A percentile compares a stretch with the other conserved stretches of the same genome.
These are phyloP conservation scores for Musa acuminata DNA, from an alignment of 176 grass and related monocot genomes.

Conservation along the genomic window DNA sequence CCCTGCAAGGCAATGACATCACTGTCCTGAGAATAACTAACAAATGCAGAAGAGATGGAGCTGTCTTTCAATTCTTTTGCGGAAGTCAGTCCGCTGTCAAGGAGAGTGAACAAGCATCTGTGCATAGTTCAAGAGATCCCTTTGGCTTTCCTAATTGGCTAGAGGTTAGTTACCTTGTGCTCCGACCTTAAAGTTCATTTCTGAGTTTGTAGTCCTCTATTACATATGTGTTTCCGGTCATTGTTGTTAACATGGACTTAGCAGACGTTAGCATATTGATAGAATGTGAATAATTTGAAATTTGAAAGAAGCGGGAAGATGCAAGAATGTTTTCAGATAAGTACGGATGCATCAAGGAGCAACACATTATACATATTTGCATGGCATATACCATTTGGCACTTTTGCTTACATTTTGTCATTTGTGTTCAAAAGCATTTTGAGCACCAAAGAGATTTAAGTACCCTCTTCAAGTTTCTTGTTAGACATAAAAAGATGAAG, in stretches of 20 bases:
- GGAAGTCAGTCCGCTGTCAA: constrained; percentile 11
- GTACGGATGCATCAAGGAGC: not conserved
- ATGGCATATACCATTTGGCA: not conserved
- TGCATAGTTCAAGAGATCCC: constrained; percentile 16
- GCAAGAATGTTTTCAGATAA: not conserved
- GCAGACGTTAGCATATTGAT: not conserved
- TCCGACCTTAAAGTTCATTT: not conserved
- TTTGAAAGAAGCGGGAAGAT: not conserved
- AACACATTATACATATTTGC: not conserved
- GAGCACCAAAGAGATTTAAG: not conserved
- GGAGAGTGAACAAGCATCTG: constrained; percentile 20
- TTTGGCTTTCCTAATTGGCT: constrained; percentile 63
- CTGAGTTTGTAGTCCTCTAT: constrained; percentile 6
- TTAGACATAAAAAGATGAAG: not conserved
- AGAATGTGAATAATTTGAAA: not conserved
- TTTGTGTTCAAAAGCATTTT: not conserved
- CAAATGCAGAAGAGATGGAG: constrained; percentile 33
- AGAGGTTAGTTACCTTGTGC: constrained; percentile 38
- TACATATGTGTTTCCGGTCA: not conserved
- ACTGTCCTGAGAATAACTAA: constrained; percentile 58
- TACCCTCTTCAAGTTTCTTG: not conserved
- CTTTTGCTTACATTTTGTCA: not conserved
- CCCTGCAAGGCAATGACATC: constrained; percentile 42
- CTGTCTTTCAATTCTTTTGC: constrained; percentile 47
- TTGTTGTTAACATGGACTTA: not conserved